Conservation (phyloP, 495 filamentous ascomycete genomes). For the Aspergillus coremiiformis region DNA sequence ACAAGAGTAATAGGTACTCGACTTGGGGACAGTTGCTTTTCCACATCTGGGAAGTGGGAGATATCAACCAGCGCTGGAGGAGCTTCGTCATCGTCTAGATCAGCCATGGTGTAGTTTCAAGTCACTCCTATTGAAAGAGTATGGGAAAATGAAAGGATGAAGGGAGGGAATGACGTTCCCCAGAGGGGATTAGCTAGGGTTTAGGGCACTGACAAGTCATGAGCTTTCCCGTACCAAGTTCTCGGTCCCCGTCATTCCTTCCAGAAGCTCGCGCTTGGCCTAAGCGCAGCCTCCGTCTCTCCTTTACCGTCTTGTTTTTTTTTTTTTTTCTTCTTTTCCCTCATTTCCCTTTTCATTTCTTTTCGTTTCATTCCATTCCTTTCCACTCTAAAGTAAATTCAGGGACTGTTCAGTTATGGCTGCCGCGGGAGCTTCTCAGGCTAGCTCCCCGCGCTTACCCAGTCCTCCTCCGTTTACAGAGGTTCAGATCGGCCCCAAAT, state of each 20-base stretch:
- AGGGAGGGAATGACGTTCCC: constrained; percentile 38
- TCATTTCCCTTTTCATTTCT: constrained; percentile 18
- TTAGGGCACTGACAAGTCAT: constrained; percentile 33
- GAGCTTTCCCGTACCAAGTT: neutral
- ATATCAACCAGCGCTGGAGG: constrained; percentile 67
- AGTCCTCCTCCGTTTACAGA: constrained; percentile 86
- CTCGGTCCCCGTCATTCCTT: neutral
- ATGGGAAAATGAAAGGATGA: constrained; percentile 12
- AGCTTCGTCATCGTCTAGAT: constrained; percentile 60
- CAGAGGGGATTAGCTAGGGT: constrained; percentile 29
- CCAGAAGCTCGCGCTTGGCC: neutral
- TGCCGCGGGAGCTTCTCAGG: constrained; percentile 54
- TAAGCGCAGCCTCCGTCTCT: constrained; percentile 5
- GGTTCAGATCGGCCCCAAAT: constrained; percentile 80
- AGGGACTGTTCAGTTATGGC: constrained; percentile 32
- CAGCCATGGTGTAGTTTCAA: constrained; percentile 27
- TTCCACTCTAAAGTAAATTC: constrained; percentile 4
- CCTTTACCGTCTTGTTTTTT: constrained; percentile 3
- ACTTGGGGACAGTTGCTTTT: constrained; percentile 28
- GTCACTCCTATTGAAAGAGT: neutral
- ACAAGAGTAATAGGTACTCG: constrained; percentile 92
- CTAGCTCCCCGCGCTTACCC: constrained; percentile 78
- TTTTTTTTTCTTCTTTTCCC: too few relatives aligned
- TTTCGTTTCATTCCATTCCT: constrained; percentile 12
- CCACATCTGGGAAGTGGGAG: constrained; percentile 23